Evolutionary conservation across 1,284 basidiomycete genomes (phyloP).

Genomic region (Tremellales sp.): DNA sequence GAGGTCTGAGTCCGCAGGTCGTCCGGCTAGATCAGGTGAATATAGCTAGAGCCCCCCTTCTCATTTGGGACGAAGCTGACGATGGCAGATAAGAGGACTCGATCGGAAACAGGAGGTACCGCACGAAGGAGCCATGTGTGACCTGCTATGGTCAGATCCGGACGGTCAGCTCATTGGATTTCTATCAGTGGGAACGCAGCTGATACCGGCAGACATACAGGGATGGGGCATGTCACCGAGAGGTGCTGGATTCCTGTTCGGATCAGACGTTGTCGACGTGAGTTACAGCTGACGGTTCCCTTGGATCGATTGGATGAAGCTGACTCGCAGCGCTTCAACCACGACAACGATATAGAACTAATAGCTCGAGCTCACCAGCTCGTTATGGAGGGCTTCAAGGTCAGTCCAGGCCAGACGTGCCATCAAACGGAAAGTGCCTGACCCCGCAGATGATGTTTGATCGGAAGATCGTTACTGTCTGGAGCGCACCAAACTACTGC

Average conservation of each 20-base stretch:
- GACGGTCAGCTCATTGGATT: constrained; percentile 78
- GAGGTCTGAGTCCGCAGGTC: constrained; percentile 84
- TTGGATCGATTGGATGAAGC: not conserved
- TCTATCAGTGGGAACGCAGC: not conserved
- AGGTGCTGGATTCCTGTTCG: constrained; percentile 93
- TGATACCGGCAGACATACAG: constrained; percentile 62
- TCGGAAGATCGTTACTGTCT: constrained; percentile 91
- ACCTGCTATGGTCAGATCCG: constrained; percentile 97
- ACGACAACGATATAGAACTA: constrained; percentile 87
- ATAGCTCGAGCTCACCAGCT: constrained; percentile 97
- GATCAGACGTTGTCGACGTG: constrained; percentile 78
- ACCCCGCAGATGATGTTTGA: constrained; percentile 72
- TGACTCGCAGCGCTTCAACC: constrained; percentile 62
- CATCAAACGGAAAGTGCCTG: not conserved
- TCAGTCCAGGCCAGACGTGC: constrained; percentile 38
- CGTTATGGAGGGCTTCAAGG: constrained; percentile 97
- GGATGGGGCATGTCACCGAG: constrained; percentile 97
- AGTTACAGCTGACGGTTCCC: not conserved
- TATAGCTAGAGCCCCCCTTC: too few relatives aligned
- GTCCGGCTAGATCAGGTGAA: constrained; percentile 79
- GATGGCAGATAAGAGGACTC: constrained; percentile 86
- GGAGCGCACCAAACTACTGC: constrained; percentile 98
- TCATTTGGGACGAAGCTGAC: constrained; percentile 4
- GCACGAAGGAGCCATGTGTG: constrained; percentile 99
- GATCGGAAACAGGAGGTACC: constrained; percentile 98